A percentile compares a stretch with the other conserved stretches of the same genome.
phyloP scores from a whole-genome alignment of 768 basidiomycete species.

The Rubroboletus pulcherrimus region DNA sequence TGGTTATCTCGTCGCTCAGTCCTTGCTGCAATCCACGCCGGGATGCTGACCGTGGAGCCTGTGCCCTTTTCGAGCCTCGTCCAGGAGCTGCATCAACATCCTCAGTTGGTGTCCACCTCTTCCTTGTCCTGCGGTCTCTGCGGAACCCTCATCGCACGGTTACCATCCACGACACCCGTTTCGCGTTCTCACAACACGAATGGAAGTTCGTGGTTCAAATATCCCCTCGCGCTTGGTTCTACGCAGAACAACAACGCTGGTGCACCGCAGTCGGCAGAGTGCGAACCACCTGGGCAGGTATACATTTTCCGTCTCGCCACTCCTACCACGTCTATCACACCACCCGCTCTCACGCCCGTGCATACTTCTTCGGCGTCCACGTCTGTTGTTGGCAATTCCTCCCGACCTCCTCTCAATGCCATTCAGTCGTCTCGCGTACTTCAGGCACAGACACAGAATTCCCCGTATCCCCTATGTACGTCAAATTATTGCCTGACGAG shows the following conservation, averaged over 20 bases:
- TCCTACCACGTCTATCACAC: conserved; percentile 22
- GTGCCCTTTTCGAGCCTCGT: conserved; percentile 60
- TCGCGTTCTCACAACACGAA: conserved; percentile 39
- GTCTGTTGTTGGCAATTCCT: conserved; percentile 27
- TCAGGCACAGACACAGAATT: conserved; percentile 21
- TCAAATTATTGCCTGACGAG: conserved; percentile 85
- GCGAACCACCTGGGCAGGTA: conserved; percentile 42
- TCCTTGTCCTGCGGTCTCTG: conserved; percentile 76
- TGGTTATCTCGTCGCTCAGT: conserved; percentile 91
- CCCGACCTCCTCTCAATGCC: conserved; percentile 18
- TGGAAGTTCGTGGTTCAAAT: conserved; percentile 61
- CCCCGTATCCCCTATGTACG: conserved; percentile 66
- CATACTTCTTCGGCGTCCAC: conserved; percentile 31
- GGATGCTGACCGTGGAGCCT: conserved; percentile 87
- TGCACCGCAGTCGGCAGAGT: conserved; percentile 32
- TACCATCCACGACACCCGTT: conserved; percentile 28
- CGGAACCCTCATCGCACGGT: conserved; percentile 52
- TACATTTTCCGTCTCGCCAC: conserved; percentile 64
- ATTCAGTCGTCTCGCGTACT: conserved; percentile 44
- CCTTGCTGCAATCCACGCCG: conserved; percentile 77
- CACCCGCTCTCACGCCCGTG: conserved; percentile 18
- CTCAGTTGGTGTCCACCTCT: conserved; percentile 42
- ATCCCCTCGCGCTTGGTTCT: conserved; percentile 37
- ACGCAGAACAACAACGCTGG: conserved; percentile 14
- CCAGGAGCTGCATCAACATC: conserved; percentile 45